Evolutionary conservation across 768 basidiomycete genomes (phyloP), one percentile per base, ranked within the genome.

Genomic region (Pulveroboletus frians): DNA sequence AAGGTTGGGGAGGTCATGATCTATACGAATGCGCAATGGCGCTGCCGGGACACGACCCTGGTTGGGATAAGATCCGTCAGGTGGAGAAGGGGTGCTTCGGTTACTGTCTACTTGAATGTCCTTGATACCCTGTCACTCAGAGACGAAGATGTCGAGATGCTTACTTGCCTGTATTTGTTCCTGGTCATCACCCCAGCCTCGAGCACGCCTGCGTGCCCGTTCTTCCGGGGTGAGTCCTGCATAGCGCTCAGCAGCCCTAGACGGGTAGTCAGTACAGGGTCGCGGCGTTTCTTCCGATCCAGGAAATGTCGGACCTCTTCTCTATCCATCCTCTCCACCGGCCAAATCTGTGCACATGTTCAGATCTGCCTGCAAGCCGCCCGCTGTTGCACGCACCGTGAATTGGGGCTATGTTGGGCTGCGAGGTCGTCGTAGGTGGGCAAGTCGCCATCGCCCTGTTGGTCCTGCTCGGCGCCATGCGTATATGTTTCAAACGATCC

Each of bases 251-350:
- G 88, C 88, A 14, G 90, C 90, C 67, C 89, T 92, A 51, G 26
- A 31, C 11, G 39, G 36, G 41, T 50, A 13, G 39, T 46, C 35
- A 55, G 37, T 30, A 43, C 32, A 43, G 20, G 31, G 32, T 45
- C 38, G 15, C 6, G 15, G 18, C 5, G 13, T 43, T 35, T 54
- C 26, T 30, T 17, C 20, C 20, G 39, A 49, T 21, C 30, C 15
- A 43, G 36, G 52, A 20, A 21, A 18, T 10, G 14, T 5, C 69
- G 42, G 55, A 84, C 88, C 89, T 77, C 67, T 92, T 92, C 71
- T 92, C 89, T 48, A 92, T 86, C 89, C 89, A 92, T 6, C 82
- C 80, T 62, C 76, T 79, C 89, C 89, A 92, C 50, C 89, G 74
- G 17, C 89, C 89, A 58, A 92, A 92, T 60, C 89, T 92, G 57